Evolutionary conservation across 2,329 filamentous ascomycete genomes (phyloP).

Genomic region (Diaporthe capsici): DNA sequence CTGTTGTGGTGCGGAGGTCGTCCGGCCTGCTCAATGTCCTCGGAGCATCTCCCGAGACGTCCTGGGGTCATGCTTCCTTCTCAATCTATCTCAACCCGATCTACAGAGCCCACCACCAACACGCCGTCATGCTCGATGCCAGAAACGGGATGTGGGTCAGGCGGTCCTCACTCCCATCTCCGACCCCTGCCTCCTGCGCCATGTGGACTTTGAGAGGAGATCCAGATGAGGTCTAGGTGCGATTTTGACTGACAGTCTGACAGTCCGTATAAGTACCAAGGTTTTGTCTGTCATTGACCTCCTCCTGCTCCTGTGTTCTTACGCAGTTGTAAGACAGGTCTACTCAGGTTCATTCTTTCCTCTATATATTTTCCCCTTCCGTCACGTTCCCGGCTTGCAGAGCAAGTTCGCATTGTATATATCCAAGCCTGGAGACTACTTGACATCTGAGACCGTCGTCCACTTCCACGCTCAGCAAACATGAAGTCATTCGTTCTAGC

Average conservation of each 20-base stretch:
- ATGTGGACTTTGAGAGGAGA: background rate
- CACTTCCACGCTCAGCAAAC: background rate
- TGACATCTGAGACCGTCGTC: background rate
- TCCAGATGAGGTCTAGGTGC: background rate
- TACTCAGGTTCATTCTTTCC: background rate
- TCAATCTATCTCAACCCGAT: conserved; percentile 26
- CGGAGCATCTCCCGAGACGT: background rate
- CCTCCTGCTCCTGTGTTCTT: accelerated
- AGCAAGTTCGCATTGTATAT: conserved; percentile 1
- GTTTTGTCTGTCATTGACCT: background rate
- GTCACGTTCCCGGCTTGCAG: background rate
- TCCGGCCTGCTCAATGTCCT: background rate
- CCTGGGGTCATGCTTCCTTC: conserved; percentile 14
- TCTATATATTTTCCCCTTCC: background rate
- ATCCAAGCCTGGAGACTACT: background rate
- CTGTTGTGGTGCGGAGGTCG: background rate
- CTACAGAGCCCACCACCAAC: conserved; percentile 1
- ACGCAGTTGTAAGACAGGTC: background rate
- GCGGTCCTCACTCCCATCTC: conserved; percentile 26
- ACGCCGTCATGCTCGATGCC: conserved; percentile 3
- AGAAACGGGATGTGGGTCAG: conserved; percentile 21
- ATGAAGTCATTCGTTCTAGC: conserved; percentile 28
- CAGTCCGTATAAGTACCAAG: conserved; percentile 22
- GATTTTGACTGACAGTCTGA: background rate
- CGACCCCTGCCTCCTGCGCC: conserved; percentile 23